Evolutionary conservation across 148 eudicot genomes (phyloP).

Genomic region (Amaranthus hypochondriacus): DNA sequence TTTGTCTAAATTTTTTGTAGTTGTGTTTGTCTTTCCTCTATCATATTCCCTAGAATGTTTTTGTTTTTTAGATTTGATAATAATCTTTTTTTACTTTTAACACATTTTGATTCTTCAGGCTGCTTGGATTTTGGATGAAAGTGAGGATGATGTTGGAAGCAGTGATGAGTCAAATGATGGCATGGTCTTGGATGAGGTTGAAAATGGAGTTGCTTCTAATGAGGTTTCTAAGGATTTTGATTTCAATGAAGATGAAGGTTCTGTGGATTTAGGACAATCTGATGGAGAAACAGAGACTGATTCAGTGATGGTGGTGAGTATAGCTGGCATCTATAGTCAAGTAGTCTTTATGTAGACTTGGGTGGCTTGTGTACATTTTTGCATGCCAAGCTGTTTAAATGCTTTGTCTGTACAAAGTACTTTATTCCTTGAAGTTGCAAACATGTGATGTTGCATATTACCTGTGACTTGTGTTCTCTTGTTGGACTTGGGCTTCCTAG

Average conservation of each 20-base stretch:
- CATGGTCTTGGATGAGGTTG: slow-evolving; percentile 71
- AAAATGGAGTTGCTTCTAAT: slow-evolving; percentile 28
- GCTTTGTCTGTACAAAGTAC: not conserved
- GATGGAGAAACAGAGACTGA: slow-evolving; percentile 75
- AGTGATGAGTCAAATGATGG: slow-evolving; percentile 55
- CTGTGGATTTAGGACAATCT: slow-evolving; percentile 55
- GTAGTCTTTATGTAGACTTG: not conserved
- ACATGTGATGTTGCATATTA: not conserved
- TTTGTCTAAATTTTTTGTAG: slow-evolving; percentile 17
- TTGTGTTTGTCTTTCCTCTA: slow-evolving; percentile 3
- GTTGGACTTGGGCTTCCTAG: no score
- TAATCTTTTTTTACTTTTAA: not conserved
- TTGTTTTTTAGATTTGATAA: not conserved
- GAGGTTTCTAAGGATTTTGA: slow-evolving; percentile 36
- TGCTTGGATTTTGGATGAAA: slow-evolving; percentile 88
- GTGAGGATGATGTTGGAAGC: slow-evolving; percentile 50
- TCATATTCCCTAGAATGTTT: not conserved
- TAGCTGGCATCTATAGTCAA: slow-evolving; percentile 5
- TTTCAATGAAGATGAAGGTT: slow-evolving; percentile 70
- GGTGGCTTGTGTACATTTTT: not conserved
- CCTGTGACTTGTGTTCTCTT: no score
- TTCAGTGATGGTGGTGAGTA: slow-evolving; percentile 81
- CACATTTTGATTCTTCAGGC: slow-evolving; percentile 49
- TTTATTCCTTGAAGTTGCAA: not conserved
- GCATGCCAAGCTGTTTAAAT: not conserved